Conservation (phyloP, 805 yeast species). For the Limtongia smithiae region DNA sequence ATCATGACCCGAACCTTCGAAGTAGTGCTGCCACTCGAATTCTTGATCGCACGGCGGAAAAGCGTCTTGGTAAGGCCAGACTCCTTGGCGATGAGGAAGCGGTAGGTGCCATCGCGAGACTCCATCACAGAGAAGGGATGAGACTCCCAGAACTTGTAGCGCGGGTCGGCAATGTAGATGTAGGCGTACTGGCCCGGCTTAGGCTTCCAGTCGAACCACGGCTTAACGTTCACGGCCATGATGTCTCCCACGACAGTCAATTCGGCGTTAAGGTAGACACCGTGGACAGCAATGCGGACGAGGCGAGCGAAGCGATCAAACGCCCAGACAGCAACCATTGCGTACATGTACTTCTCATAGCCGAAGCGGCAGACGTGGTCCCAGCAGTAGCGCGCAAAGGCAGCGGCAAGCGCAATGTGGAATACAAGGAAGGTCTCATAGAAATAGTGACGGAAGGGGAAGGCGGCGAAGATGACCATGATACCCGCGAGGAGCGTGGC, state of each 20-base stretch:
- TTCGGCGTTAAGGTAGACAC: constrained; percentile 2
- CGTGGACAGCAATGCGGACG: constrained; percentile 45
- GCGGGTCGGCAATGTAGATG: constrained; percentile 17
- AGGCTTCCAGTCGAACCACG: constrained; percentile 12
- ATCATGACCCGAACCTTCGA: constrained; percentile 33
- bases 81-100: constrained; percentile 7
- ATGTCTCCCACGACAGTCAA: constrained; percentile 15
- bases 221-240: constrained; percentile 6
- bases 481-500: too few species aligned
- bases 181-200: constrained; percentile 29
- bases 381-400: constrained; percentile 55
- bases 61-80: constrained; percentile 13
- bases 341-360: constrained; percentile 32
- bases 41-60: constrained; percentile 1
- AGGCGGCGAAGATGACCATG: neutral
- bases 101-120: constrained; percentile 11
- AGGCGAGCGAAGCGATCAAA: constrained; percentile 61
- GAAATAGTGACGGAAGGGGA: constrained; percentile 11
- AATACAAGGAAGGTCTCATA: constrained; percentile 59
- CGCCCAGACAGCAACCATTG: constrained; percentile 64
- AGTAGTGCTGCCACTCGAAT: constrained; percentile 33
- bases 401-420: constrained; percentile 55
- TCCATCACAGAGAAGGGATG: constrained; percentile 26
- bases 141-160: constrained; percentile 24
- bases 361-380: constrained; percentile 52